These are phyloP conservation scores for Erythrophleum fordii DNA, from an alignment of 306 rosid genomes.

Conservation along the genomic window DNA sequence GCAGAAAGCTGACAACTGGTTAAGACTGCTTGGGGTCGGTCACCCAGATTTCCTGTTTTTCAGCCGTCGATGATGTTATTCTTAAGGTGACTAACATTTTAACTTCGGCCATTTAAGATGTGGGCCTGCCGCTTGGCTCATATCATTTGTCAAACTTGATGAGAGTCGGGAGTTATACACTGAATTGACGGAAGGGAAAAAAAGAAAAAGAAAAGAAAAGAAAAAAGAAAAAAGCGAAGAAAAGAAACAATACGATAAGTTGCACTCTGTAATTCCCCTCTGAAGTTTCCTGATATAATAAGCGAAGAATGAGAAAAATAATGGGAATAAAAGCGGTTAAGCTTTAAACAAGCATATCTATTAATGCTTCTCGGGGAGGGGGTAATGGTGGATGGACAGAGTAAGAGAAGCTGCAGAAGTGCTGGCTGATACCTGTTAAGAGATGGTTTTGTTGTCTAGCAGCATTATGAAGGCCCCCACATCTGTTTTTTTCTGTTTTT, in stretches of 20 bases:
- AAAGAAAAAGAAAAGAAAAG: neutral
- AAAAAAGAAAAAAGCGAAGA: neutral
- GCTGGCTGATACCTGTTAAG: constrained; percentile 44
- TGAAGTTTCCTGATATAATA: constrained; percentile 43
- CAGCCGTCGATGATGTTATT: constrained; percentile 59
- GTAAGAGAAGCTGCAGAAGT: constrained; percentile 47
- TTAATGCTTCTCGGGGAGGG: constrained; percentile 34
- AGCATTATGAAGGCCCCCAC: constrained; percentile 41
- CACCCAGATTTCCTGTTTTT: constrained; percentile 94
- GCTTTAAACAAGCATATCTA: constrained; percentile 35
- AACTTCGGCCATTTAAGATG: constrained; percentile 40
- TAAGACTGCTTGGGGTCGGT: constrained; percentile 66
- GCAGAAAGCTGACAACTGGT: constrained; percentile 67
- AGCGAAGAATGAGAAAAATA: constrained; percentile 15
- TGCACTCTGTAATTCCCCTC: constrained; percentile 37
- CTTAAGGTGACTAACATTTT: constrained; percentile 33
- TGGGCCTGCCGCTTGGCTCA: constrained; percentile 30
- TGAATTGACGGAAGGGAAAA: constrained; percentile 28
- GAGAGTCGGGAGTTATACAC: constrained; percentile 32
- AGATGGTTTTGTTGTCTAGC: constrained; percentile 46
- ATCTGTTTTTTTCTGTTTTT: constrained; percentile 21
- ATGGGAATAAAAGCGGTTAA: constrained; percentile 38
- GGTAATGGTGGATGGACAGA: constrained; percentile 43
- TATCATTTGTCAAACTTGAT: constrained; percentile 28
- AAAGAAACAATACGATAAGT: constrained; percentile 15